A percentile compares a stretch with the other conserved stretches of the same genome.
Evolutionary conservation across 345 rosid genomes (phyloP).

Genomic region (Brassica incana): DNA sequence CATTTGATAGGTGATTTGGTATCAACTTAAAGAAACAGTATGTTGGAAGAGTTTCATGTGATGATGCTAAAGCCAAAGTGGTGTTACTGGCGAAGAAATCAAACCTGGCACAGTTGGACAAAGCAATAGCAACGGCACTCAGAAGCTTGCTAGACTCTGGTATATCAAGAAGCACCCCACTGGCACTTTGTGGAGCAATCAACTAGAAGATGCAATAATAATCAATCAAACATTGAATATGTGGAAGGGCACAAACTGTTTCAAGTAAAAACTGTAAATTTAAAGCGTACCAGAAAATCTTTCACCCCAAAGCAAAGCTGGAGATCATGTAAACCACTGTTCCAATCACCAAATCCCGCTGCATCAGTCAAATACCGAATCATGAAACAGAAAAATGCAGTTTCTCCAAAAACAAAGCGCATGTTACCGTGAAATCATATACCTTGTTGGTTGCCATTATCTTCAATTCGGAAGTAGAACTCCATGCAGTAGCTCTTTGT

Average conservation of each 20-base stretch:
- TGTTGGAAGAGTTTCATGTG: not conserved
- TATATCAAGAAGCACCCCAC: constrained; percentile 90
- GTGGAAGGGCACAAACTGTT: not conserved
- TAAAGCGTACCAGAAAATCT: constrained; percentile 72
- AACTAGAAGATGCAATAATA: constrained; percentile 51
- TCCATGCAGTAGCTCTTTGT: constrained; percentile 83
- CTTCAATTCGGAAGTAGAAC: constrained; percentile 60
- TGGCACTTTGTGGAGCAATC: constrained; percentile 95
- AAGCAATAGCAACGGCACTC: constrained; percentile 90
- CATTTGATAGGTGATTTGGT: not conserved
- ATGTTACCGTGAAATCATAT: constrained; percentile 22
- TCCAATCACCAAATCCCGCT: constrained; percentile 68
- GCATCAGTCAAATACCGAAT: constrained; percentile 42
- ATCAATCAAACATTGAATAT: constrained; percentile 2
- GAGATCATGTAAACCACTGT: constrained; percentile 68
- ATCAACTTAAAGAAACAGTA: constrained; percentile 21
- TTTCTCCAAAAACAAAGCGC: constrained; percentile 11
- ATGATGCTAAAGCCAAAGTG: constrained; percentile 15
- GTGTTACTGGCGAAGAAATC: constrained; percentile 33
- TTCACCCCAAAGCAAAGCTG: constrained; percentile 94
- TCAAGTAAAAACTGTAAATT: constrained; percentile 14
- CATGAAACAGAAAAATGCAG: constrained; percentile 38
- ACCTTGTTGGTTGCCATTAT: constrained; percentile 46
- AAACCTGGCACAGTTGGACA: constrained; percentile 90
- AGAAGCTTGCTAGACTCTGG: constrained; percentile 93